These are phyloP conservation scores for Pulveroboletus frians DNA, from an alignment of 768 basidiomycete genomes.

Conservation along the genomic window DNA sequence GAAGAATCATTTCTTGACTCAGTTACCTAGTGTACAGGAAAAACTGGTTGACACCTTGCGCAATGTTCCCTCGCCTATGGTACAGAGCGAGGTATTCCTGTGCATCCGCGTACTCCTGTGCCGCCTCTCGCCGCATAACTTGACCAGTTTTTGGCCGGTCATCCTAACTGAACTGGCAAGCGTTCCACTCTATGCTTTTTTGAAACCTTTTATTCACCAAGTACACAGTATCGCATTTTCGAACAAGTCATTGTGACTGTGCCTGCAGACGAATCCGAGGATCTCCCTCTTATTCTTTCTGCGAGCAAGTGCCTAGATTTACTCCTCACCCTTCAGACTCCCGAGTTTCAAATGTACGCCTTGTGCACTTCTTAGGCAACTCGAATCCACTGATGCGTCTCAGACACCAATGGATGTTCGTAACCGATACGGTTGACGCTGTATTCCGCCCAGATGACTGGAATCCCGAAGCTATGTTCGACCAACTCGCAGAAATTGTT, in stretches of 20 bases:
- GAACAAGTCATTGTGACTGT: slow-evolving; percentile 68
- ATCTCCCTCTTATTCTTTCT: slow-evolving; percentile 75
- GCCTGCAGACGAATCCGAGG: slow-evolving; percentile 81
- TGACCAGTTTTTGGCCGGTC: slow-evolving; percentile 96
- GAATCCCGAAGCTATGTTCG: slow-evolving; percentile 83
- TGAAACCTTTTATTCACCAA: background rate
- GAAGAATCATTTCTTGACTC: slow-evolving; percentile 85
- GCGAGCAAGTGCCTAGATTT: slow-evolving; percentile 94
- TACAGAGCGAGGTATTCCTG: slow-evolving; percentile 92
- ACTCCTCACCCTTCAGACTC: slow-evolving; percentile 87
- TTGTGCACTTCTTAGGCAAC: background rate
- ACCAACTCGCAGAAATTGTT: slow-evolving; percentile 81
- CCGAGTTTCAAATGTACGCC: slow-evolving; percentile 92
- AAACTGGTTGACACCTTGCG: slow-evolving; percentile 91
- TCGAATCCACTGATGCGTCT: slow-evolving; percentile 4
- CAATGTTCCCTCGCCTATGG: slow-evolving; percentile 70
- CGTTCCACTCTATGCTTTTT: slow-evolving; percentile 13
- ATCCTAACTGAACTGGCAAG: slow-evolving; percentile 84
- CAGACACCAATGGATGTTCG: slow-evolving; percentile 97
- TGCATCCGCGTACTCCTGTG: slow-evolving; percentile 90
- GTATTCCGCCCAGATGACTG: slow-evolving; percentile 82
- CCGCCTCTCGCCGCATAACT: slow-evolving; percentile 82
- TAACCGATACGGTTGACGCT: slow-evolving; percentile 96
- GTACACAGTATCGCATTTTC: slow-evolving; percentile 78
- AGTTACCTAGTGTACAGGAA: slow-evolving; percentile 93